phyloP scores from a whole-genome alignment of 108 stramenopile species.

The Nannochloropsis gaditana region DNA sequence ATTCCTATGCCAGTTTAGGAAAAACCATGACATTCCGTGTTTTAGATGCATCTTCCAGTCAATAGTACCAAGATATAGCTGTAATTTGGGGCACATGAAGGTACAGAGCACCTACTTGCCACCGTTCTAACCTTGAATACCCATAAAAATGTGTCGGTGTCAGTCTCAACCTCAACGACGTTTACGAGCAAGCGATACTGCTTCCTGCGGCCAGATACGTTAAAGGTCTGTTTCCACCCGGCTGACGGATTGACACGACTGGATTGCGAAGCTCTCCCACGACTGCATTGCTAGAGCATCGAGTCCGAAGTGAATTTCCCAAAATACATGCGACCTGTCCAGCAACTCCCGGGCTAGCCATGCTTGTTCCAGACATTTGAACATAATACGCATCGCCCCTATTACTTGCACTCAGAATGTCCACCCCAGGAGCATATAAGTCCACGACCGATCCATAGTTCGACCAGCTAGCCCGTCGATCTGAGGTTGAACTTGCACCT shows the following conservation, averaged over 20 bases:
- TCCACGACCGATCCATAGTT: background rate
- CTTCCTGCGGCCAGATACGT: background rate
- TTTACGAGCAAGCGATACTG: background rate
- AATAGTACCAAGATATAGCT: too few relatives aligned
- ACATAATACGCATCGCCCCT: background rate
- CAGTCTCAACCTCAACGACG: background rate
- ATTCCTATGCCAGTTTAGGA: too few relatives aligned
- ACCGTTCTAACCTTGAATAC: too few relatives aligned
- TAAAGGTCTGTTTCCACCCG: background rate
- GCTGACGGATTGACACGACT: background rate
- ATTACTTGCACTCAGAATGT: background rate
- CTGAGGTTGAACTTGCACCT: background rate
- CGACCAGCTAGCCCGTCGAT: background rate
- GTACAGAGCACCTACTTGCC: too few relatives aligned
- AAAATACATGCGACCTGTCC: background rate
- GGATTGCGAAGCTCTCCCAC: background rate
- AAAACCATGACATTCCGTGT: too few relatives aligned
- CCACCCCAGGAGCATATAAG: background rate
- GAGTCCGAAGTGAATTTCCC: background rate
- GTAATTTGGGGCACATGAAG: too few relatives aligned
- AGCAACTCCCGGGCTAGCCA: background rate
- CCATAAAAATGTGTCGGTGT: too few relatives aligned
- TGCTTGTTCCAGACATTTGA: background rate
- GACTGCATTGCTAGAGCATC: background rate
- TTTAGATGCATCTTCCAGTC: too few relatives aligned